Evolutionary conservation across 495 filamentous ascomycete species (phyloP), one percentile per base, ranked within the genome.

Genomic region (Aspergillus coremiiformis): DNA sequence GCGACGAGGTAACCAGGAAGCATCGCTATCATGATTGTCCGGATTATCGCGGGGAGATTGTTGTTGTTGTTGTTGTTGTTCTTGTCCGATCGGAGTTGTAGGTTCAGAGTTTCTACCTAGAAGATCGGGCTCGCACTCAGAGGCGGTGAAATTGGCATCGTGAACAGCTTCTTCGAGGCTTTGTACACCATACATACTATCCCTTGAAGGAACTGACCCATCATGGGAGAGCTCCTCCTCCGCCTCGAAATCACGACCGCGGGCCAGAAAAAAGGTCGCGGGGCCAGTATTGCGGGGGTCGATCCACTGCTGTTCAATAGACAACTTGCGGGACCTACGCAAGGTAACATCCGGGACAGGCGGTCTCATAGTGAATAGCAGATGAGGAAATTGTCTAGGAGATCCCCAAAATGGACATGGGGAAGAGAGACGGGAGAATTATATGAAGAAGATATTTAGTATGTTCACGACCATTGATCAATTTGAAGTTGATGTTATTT

Each of bases 161-260:
- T 68, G 68, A 23, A 80, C 68, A 10, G 77, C 78, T 21, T 81
- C 82, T 44, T 78, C 75, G 12, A 87, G 66, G 53, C 82, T 86
- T 57, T 83, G 75, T 7, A 88, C 80, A 5, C 84, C 84, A 57
- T 78, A 85, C 47, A 71, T 76, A 56, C 71, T 81, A 49, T 76
- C 67, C 52, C 62, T 63, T 20, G 44, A 45, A 24, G 51, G 53
- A 7, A 52, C 61, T 9, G 44, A 39, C 17, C 52, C 59, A 39
- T 67, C 62, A 44, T 58, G 48, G 45, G 57, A 55, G 50, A 57
- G 27, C 43, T 61, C 64, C 24, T 70, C 59, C 26, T 70, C 59
- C 37, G 53, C 46, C 20, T 71, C 65, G 41, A 49, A 47, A 55
- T 65, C 46, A 35, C 58, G 54, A 44, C 39, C 66, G 52, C 69